Evolutionary conservation across 345 rosid genomes (phyloP).

Genomic region (Pelargonium nanum): DNA sequence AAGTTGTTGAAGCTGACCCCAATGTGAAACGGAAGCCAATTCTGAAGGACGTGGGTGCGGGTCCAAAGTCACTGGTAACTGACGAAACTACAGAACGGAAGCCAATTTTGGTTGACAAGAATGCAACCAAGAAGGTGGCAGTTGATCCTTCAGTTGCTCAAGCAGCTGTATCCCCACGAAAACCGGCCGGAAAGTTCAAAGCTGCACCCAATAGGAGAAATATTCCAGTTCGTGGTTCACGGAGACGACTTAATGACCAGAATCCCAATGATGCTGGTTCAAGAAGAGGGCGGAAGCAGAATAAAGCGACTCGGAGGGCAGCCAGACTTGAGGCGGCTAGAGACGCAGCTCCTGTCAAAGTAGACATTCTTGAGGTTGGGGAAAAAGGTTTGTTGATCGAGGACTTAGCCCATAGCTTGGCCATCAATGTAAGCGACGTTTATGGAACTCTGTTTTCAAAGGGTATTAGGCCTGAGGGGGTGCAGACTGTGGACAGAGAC

Average conservation of each 20-base stretch:
- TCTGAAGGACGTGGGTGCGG: neutral
- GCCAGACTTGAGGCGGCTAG: constrained; percentile 82
- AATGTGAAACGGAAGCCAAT: neutral
- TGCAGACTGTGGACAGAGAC: constrained; percentile 81
- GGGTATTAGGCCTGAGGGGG: constrained; percentile 95
- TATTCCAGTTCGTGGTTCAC: constrained; percentile 40
- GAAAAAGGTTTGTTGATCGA: constrained; percentile 84
- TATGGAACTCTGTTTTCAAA: constrained; percentile 76
- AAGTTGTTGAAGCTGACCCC: constrained; percentile 1
- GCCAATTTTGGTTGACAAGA: constrained; percentile 71
- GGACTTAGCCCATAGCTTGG: constrained; percentile 78
- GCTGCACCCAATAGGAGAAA: constrained; percentile 57
- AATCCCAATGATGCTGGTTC: constrained; percentile 36
- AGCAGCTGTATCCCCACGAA: constrained; percentile 66
- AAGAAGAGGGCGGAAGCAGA: constrained; percentile 96
- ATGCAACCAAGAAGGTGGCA: constrained; percentile 62
- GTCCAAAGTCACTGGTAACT: neutral
- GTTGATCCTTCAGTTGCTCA: constrained; percentile 64
- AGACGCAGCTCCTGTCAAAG: constrained; percentile 95
- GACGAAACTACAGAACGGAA: neutral
- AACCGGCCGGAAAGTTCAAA: constrained; percentile 65
- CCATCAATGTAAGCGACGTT: constrained; percentile 76
- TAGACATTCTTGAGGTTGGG: constrained; percentile 83
- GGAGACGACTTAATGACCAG: constrained; percentile 47
- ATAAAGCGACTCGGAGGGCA: constrained; percentile 91